Conservation (phyloP, 2,329 filamentous ascomycete species). For the Emericellopsis atlantica region DNA sequence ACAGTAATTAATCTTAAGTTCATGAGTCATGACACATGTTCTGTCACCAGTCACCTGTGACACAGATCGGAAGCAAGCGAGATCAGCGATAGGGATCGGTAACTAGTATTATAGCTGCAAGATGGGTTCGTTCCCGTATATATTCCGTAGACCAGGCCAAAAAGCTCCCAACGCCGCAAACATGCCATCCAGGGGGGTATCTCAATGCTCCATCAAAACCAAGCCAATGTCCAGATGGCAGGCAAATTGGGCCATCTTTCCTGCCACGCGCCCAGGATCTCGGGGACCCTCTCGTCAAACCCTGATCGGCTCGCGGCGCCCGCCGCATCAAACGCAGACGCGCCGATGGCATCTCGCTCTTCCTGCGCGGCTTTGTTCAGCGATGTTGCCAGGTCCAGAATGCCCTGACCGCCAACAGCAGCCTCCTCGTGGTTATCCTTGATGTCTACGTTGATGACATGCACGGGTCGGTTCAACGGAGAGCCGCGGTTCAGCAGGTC, state of each 20-base stretch:
- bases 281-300: slow-evolving; percentile 89
- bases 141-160: background rate
- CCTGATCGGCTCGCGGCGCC: slow-evolving; percentile 53
- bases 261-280: slow-evolving; percentile 87
- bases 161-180: background rate
- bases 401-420: slow-evolving; percentile 76
- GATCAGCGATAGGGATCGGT: too few relatives aligned
- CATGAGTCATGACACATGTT: too few relatives aligned
- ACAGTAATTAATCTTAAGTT: too few relatives aligned
- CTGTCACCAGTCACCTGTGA: too few relatives aligned
- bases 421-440: slow-evolving; percentile 98
- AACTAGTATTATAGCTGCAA: too few relatives aligned
- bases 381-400: slow-evolving; percentile 77
- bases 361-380: slow-evolving; percentile 70
- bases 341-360: slow-evolving; percentile 57
- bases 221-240: slow-evolving; percentile 86
- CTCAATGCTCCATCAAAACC: slow-evolving; percentile 57
- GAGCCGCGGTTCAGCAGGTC: slow-evolving; percentile 79
- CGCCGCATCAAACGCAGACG: slow-evolving; percentile 56
- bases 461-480: slow-evolving; percentile 81
- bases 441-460: slow-evolving; percentile 98
- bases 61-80: too few relatives aligned
- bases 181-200: background rate
- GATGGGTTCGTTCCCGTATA: too few relatives aligned
- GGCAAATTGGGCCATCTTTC: slow-evolving; percentile 87